Evolutionary conservation across 306 rosid species (phyloP).

Genomic region (Quercus bicolor): DNA sequence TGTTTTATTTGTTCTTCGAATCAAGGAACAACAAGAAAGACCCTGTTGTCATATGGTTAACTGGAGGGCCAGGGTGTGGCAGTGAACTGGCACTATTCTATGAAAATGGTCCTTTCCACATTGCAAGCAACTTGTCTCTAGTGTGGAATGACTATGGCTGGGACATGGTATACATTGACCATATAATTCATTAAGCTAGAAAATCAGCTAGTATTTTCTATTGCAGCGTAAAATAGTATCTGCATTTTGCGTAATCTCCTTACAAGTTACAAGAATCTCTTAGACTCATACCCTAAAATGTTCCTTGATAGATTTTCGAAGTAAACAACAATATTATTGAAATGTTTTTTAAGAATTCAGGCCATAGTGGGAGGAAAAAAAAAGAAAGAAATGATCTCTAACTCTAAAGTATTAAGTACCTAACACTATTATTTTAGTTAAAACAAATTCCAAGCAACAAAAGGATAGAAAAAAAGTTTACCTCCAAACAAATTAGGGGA

Average conservation of each 20-base stretch:
- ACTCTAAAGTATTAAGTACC: too few relatives aligned
- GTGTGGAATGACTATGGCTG: constrained; percentile 84
- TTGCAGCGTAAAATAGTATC: background rate
- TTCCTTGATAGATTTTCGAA: background rate
- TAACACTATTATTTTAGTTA: too few relatives aligned
- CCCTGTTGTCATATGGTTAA: constrained; percentile 82
- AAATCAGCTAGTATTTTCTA: background rate
- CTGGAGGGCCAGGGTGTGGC: constrained; percentile 98
- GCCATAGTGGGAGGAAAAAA: too few relatives aligned
- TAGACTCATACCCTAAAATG: background rate
- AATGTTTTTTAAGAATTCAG: too few relatives aligned
- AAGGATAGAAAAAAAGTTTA: too few relatives aligned
- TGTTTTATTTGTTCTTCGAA: constrained; percentile 95
- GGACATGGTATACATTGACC: constrained; percentile 55
- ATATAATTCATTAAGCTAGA: background rate
- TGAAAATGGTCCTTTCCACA: constrained; percentile 89
- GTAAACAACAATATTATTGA: background rate
- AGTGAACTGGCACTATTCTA: constrained; percentile 86
- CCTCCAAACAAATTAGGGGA: too few relatives aligned
- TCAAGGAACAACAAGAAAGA: constrained; percentile 58
- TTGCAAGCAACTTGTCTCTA: constrained; percentile 65
- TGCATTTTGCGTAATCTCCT: background rate
- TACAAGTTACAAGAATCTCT: background rate
- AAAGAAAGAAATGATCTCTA: too few relatives aligned
- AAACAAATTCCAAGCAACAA: too few relatives aligned